A percentile compares a stretch with the other conserved stretches of the same genome.
phyloP scores from a whole-genome alignment of 2,329 filamentous ascomycete genomes.

The Fusarium sp. region DNA sequence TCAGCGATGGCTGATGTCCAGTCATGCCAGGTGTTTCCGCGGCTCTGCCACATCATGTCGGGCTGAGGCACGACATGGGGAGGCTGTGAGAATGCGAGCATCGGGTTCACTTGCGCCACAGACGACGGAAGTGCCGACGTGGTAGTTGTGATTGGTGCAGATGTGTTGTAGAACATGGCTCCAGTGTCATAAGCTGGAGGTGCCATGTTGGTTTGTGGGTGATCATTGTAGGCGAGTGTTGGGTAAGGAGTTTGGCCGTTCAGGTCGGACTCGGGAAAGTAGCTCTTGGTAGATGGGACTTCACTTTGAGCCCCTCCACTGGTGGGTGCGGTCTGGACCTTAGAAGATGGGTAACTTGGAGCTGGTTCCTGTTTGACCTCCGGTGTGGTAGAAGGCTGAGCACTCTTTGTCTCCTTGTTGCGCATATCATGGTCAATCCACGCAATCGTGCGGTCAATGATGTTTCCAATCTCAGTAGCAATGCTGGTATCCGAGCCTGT shows the following conservation, averaged over 20 bases:
- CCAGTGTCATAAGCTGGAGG: slow-evolving; percentile 40
- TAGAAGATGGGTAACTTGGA: slow-evolving; percentile 30
- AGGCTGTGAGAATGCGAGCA: slow-evolving; percentile 52
- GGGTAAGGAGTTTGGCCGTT: slow-evolving; percentile 44
- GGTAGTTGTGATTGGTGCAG: slow-evolving; percentile 34
- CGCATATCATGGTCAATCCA: slow-evolving; percentile 62
- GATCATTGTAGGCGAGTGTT: slow-evolving; percentile 43
- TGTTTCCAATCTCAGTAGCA: slow-evolving; percentile 54
- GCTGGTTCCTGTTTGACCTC: slow-evolving; percentile 52
- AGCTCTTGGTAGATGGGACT: slow-evolving; percentile 40
- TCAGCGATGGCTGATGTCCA: slow-evolving; percentile 62
- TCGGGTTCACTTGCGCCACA: slow-evolving; percentile 46
- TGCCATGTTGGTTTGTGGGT: slow-evolving; percentile 34
- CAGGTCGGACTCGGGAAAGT: slow-evolving; percentile 41
- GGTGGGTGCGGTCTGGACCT: slow-evolving; percentile 8
- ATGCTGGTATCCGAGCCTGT: slow-evolving; percentile 56
- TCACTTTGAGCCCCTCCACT: slow-evolving; percentile 29
- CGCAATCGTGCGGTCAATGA: slow-evolving; percentile 60
- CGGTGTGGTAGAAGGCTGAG: slow-evolving; percentile 15
- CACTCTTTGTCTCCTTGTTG: slow-evolving; percentile 41
- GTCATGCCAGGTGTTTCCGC: slow-evolving; percentile 60
- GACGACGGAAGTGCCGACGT: slow-evolving; percentile 34
- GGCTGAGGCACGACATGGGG: slow-evolving; percentile 43
- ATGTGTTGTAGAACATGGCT: slow-evolving; percentile 43
- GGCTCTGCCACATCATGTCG: slow-evolving; percentile 47